Conservation (phyloP, 208 protist genomes). For the Acanthamoeba royreba region DNA sequence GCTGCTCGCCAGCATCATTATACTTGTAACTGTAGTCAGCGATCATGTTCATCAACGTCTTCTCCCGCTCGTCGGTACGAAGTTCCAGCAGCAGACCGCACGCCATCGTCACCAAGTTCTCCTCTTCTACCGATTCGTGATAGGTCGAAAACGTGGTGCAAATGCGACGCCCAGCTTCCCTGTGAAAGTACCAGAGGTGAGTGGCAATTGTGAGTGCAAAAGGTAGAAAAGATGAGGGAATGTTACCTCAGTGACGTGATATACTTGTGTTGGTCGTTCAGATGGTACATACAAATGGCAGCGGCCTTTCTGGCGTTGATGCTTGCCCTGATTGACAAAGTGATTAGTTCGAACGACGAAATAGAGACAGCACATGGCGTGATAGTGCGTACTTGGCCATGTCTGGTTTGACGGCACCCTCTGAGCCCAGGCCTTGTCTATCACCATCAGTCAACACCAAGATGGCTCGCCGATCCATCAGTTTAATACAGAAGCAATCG, state of each 20-base stretch:
- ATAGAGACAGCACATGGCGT: neutral
- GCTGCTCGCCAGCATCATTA: neutral
- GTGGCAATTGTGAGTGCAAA: neutral
- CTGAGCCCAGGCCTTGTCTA: neutral
- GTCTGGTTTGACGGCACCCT: neutral
- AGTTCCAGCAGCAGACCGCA: neutral
- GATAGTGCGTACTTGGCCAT: neutral
- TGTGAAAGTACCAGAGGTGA: neutral
- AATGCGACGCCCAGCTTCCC: neutral
- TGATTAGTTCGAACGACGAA: too few relatives aligned
- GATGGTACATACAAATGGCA: constrained; percentile 31
- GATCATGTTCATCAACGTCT: neutral
- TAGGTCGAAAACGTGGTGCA: constrained; percentile 11
- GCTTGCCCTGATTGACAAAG: constrained; percentile 31
- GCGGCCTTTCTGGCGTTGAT: constrained; percentile 30
- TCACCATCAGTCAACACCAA: constrained; percentile 8
- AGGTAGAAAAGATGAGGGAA: neutral
- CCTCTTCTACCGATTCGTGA: constrained; percentile 6
- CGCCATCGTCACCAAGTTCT: constrained; percentile 20
- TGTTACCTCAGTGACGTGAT: constrained; percentile 13
- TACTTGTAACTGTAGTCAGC: neutral
- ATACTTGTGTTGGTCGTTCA: constrained; percentile 35
- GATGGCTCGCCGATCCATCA: constrained; percentile 13
- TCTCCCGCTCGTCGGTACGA: neutral
- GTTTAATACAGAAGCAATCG: constrained; percentile 13